Evolutionary conservation across 2,329 filamentous ascomycete genomes (phyloP).

Genomic region (Ophiosphaerella korrae): DNA sequence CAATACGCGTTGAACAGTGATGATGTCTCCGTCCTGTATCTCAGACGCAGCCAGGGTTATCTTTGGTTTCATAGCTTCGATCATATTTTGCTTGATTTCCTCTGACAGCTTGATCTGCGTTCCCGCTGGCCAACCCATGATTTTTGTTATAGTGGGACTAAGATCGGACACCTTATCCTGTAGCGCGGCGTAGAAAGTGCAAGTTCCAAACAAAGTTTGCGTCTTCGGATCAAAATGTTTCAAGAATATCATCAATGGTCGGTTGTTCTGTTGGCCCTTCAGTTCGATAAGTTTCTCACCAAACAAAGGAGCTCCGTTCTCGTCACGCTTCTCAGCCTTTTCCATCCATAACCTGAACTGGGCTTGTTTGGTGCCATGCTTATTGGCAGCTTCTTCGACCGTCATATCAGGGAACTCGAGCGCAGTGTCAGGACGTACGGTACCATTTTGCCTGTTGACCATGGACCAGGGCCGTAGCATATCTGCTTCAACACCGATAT

Average conservation of each 20-base stretch:
- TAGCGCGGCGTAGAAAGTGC: constrained; percentile 85
- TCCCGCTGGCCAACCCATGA: constrained; percentile 85
- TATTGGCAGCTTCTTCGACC: constrained; percentile 67
- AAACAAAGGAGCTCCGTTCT: constrained; percentile 75
- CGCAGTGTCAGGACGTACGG: constrained; percentile 85
- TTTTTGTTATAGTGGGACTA: constrained; percentile 73
- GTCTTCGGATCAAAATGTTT: constrained; percentile 85
- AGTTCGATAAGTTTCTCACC: constrained; percentile 65
- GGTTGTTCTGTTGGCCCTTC: constrained; percentile 57
- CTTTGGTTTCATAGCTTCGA: constrained; percentile 91
- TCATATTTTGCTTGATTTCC: constrained; percentile 98
- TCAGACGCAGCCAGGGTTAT: constrained; percentile 88
- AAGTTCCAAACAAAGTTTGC: constrained; percentile 76
- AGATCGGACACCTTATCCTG: constrained; percentile 88
- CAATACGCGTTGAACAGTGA: constrained; percentile 82
- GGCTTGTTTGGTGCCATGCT: constrained; percentile 70
- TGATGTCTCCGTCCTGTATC: constrained; percentile 94
- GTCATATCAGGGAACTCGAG: constrained; percentile 77
- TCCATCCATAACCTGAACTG: constrained; percentile 87
- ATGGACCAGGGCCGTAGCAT: constrained; percentile 89
- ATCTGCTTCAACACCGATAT: constrained; percentile 70
- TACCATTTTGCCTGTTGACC: constrained; percentile 99
- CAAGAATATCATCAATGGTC: constrained; percentile 80
- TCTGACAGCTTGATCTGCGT: constrained; percentile 79
- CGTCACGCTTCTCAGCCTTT: constrained; percentile 66